These are phyloP conservation scores for Silene conica DNA, from an alignment of 148 eudicot species.

Conservation along the genomic window DNA sequence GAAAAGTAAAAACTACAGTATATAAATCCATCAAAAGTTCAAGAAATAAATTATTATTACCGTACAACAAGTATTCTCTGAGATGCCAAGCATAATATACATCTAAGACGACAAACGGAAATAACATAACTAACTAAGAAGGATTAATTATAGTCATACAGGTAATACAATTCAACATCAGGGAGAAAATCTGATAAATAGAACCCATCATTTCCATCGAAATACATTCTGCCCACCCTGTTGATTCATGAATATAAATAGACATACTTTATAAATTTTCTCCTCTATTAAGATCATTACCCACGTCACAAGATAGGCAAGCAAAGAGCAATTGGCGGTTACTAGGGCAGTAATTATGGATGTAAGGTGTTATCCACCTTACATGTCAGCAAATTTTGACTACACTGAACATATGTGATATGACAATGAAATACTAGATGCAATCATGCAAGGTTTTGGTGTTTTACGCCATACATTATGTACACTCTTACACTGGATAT, in stretches of 20 bases:
- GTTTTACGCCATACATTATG: too few relatives aligned
- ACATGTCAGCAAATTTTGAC: not conserved
- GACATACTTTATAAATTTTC: constrained; percentile 1
- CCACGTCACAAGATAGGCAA: not conserved
- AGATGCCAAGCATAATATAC: not conserved
- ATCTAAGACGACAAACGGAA: not conserved
- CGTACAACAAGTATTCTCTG: not conserved
- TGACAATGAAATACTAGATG: too few relatives aligned
- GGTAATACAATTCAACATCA: not conserved
- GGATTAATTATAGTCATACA: not conserved
- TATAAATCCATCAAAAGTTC: not conserved
- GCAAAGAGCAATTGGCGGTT: not conserved
- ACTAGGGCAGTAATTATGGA: too few relatives aligned
- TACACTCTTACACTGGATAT: too few relatives aligned
- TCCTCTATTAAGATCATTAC: not conserved
- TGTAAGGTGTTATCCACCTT: not conserved
- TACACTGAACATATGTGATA: not conserved
- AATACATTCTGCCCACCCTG: not conserved
- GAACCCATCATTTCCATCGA: not conserved
- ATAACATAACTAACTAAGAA: not conserved
- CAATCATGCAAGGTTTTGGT: too few relatives aligned
- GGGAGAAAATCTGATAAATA: not conserved
- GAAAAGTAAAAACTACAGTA: constrained; percentile 17
- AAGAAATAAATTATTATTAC: not conserved
- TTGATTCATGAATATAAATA: not conserved